These are phyloP conservation scores for Coemansia sp. DNA, from an alignment of 192 early-diverging fungal genomes.

Conservation along the genomic window DNA sequence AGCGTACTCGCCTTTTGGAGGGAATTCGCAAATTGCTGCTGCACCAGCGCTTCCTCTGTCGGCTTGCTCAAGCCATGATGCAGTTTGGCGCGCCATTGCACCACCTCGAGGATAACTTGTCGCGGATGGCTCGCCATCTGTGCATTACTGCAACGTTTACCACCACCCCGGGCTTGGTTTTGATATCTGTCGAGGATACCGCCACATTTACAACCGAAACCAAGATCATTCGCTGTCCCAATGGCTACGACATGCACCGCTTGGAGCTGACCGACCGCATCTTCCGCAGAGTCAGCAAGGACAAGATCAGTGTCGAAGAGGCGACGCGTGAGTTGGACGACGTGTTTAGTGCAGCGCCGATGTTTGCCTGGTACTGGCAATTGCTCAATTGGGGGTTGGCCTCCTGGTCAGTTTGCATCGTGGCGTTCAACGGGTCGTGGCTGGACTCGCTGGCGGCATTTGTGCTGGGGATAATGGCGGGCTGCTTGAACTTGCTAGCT, in stretches of 20 bases:
- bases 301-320: conserved; percentile 57
- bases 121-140: conserved; percentile 55
- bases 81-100: conserved; percentile 65
- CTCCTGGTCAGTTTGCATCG: conserved; percentile 56
- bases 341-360: conserved; percentile 47
- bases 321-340: conserved; percentile 57
- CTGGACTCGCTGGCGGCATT: conserved; percentile 58
- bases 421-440: conserved; percentile 69
- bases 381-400: conserved; percentile 56
- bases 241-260: conserved; percentile 65
- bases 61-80: conserved; percentile 63
- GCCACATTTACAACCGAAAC: conserved; percentile 70
- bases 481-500: conserved; percentile 58
- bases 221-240: conserved; percentile 60
- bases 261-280: conserved; percentile 60
- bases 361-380: conserved; percentile 59
- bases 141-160: conserved; percentile 61
- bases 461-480: conserved; percentile 53
- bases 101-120: conserved; percentile 61
- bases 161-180: conserved; percentile 64
- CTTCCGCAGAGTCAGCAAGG: conserved; percentile 59
- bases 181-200: conserved; percentile 64
- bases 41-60: conserved; percentile 60
- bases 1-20: conserved; percentile 4
- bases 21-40: conserved; percentile 55